phyloP scores from a whole-genome alignment of 2,329 filamentous ascomycete species.

The Fusarium sterilihyphosum region DNA sequence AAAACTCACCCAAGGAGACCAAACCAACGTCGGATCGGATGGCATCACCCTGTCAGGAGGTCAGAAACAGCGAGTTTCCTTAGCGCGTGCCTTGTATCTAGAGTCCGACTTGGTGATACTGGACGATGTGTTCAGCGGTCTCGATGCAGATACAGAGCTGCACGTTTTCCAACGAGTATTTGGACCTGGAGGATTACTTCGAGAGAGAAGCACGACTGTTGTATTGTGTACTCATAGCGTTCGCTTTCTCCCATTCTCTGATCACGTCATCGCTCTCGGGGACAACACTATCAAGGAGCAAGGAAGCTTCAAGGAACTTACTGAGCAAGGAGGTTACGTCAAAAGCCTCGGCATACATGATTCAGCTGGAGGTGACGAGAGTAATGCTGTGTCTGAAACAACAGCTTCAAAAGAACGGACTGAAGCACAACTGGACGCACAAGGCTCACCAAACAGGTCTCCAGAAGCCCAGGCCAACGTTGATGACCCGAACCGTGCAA shows the following conservation, averaged over 20 bases:
- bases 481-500: conserved; percentile 38
- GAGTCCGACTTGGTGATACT: conserved; percentile 53
- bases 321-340: conserved; percentile 49
- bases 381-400: fast-evolving
- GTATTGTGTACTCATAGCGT: conserved; percentile 52
- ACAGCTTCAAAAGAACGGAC: not conserved
- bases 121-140: conserved; percentile 57
- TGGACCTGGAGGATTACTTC: conserved; percentile 52
- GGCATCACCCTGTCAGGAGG: conserved; percentile 56
- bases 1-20: conserved; percentile 48
- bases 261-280: conserved; percentile 59
- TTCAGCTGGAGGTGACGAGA: not conserved
- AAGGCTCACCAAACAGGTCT: not conserved
- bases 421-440: conserved; percentile 13
- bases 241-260: conserved; percentile 48
- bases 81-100: conserved; percentile 59
- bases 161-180: conserved; percentile 56
- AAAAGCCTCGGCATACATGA: conserved; percentile 49
- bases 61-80: conserved; percentile 50
- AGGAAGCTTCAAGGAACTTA: conserved; percentile 42
- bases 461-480: not conserved
- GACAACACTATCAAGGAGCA: conserved; percentile 55
- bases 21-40: conserved; percentile 52
- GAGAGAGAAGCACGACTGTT: conserved; percentile 50
- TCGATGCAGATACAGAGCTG: conserved; percentile 57